Evolutionary conservation across 176 grass and related monocot species (phyloP).

Genomic region (Juncus effusus): DNA sequence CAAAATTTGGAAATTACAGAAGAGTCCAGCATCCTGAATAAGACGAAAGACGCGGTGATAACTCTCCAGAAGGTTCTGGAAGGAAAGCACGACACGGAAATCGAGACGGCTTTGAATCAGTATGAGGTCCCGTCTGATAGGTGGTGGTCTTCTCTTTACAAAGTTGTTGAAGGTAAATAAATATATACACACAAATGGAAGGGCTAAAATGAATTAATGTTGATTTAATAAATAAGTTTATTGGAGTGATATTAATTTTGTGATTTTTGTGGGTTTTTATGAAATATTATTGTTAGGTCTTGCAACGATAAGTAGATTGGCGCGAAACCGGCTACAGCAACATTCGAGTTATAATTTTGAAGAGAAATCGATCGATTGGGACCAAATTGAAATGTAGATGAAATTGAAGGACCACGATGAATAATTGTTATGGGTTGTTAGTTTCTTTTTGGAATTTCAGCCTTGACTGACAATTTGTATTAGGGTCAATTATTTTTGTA

Average conservation of each 20-base stretch:
- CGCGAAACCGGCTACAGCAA: constrained; percentile 59
- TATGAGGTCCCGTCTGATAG: constrained; percentile 62
- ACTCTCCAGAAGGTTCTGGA: constrained; percentile 84
- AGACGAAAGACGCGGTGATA: constrained; percentile 86
- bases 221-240: no score
- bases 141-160: constrained; percentile 99
- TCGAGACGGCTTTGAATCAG: constrained; percentile 61
- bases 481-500: constrained; percentile 2
- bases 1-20: constrained; percentile 59
- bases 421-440: not conserved
- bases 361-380: constrained; percentile 73
- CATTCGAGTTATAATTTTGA: constrained; percentile 55
- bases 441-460: constrained; percentile 2
- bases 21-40: constrained; percentile 71
- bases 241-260: no score
- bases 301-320: constrained; percentile 69
- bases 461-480: constrained; percentile 6
- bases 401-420: not conserved
- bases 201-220: no score
- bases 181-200: no score
- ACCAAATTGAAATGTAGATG: constrained; percentile 60
- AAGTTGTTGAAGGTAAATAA: constrained; percentile 77
- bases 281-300: constrained; percentile 49
- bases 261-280: no score
- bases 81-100: constrained; percentile 79